phyloP scores from a whole-genome alignment of 257 asterid species.

The Eustoma russellianum region DNA sequence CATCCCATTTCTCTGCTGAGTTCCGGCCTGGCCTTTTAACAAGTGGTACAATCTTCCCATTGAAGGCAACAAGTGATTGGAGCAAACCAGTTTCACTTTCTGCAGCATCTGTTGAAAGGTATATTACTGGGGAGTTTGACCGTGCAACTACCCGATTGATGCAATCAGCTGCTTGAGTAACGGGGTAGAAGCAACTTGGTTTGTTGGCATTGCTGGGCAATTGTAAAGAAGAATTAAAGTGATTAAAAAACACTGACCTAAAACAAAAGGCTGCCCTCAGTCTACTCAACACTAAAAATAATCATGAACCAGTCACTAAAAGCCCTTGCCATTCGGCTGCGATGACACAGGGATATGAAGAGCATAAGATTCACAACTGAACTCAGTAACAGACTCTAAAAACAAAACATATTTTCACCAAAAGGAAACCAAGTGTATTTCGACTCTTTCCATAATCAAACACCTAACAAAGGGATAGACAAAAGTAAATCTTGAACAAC shows the following conservation, averaged over 20 bases:
- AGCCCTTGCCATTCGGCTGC: too few species aligned
- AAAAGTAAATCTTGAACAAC: too few species aligned
- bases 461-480: too few species aligned
- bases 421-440: too few species aligned
- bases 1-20: slow-evolving; percentile 97
- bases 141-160: slow-evolving; percentile 67
- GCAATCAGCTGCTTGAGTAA: slow-evolving; percentile 96
- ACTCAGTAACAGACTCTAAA: too few species aligned
- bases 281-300: too few species aligned
- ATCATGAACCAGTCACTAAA: too few species aligned
- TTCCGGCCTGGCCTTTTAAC: slow-evolving; percentile 78
- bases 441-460: too few species aligned
- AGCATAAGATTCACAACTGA: too few species aligned
- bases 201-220: slow-evolving; percentile 73
- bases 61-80: slow-evolving; percentile 63
- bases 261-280: too few species aligned
- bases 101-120: slow-evolving; percentile 95
- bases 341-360: too few species aligned
- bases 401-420: too few species aligned
- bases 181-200: slow-evolving; percentile 88
- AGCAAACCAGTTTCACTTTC: slow-evolving; percentile 81
- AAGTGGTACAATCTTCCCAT: slow-evolving; percentile 82
- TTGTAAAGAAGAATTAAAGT: slow-evolving; percentile 11
- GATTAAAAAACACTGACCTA: background rate
- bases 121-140: slow-evolving; percentile 67